Conservation (phyloP, 2,329 filamentous ascomycete genomes). For the Neofusicoccum sp. region DNA sequence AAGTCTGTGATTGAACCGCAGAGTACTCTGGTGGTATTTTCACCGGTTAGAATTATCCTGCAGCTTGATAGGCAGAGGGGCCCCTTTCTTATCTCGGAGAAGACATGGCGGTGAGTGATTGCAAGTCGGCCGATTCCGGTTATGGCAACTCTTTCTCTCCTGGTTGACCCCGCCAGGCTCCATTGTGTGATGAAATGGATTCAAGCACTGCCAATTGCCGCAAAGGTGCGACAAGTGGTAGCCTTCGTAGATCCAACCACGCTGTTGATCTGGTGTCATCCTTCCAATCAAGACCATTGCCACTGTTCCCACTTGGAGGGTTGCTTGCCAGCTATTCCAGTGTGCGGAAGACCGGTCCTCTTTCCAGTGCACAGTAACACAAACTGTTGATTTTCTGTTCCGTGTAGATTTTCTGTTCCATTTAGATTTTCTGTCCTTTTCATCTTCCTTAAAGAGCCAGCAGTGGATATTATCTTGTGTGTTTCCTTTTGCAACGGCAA, state of each 20-base stretch:
- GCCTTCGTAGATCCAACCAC: not conserved
- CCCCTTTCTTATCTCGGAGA: not conserved
- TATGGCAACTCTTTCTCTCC: not conserved
- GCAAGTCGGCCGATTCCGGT: not conserved
- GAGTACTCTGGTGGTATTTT: not conserved
- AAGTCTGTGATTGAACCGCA: too few relatives aligned
- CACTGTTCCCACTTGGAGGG: not conserved
- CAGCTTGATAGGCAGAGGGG: not conserved
- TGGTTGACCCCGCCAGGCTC: not conserved
- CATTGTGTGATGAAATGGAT: not conserved
- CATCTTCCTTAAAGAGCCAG: not conserved
- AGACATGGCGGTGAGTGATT: not conserved
- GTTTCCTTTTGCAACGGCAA: too few relatives aligned
- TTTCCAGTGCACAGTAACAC: not conserved
- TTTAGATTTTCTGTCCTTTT: too few relatives aligned
- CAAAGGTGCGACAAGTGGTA: conserved; percentile 8
- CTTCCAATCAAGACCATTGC: not conserved
- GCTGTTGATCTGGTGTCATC: not conserved
- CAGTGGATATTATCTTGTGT: not conserved
- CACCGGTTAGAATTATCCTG: not conserved
- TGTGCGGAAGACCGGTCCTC: not conserved
- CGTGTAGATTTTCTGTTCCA: too few relatives aligned
- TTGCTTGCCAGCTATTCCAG: too few relatives aligned
- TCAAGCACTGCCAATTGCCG: not conserved
- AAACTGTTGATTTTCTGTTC: not conserved